Evolutionary conservation across 2,329 filamentous ascomycete species (phyloP).

Genomic region (Cryphonectria nitschkei): DNA sequence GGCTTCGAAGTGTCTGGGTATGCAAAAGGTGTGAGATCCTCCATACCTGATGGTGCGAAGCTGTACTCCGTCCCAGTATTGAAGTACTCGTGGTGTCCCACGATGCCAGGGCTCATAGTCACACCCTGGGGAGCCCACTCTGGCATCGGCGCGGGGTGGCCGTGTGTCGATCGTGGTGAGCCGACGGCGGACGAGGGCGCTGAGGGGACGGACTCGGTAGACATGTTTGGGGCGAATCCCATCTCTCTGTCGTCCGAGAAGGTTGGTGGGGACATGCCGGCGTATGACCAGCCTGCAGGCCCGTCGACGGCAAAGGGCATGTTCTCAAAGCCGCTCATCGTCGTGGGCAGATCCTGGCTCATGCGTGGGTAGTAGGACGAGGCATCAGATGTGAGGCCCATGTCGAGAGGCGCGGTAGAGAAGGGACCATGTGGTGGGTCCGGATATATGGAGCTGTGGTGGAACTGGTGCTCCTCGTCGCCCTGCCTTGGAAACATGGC

Average conservation of each 20-base stretch:
- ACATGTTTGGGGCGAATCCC: conserved; percentile 59
- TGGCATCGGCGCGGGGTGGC: conserved; percentile 59
- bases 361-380: conserved; percentile 44
- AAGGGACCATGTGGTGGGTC: conserved; percentile 48
- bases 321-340: conserved; percentile 49
- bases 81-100: conserved; percentile 58
- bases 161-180: conserved; percentile 67
- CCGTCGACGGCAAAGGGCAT: conserved; percentile 51
- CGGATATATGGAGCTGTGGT: conserved; percentile 49
- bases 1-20: conserved; percentile 49
- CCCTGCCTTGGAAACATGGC: conserved; percentile 35
- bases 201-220: conserved; percentile 63
- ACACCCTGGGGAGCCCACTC: conserved; percentile 63
- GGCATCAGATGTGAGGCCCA: conserved; percentile 52
- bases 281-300: conserved; percentile 48
- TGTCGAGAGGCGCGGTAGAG: conserved; percentile 49
- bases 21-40: conserved; percentile 55
- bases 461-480: conserved; percentile 42
- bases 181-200: conserved; percentile 69
- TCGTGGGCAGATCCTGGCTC: conserved; percentile 44
- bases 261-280: conserved; percentile 51
- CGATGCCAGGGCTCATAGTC: conserved; percentile 63
- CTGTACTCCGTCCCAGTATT: conserved; percentile 56
- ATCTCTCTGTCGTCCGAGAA: conserved; percentile 57
- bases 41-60: conserved; percentile 54